These are phyloP conservation scores for Nicotiana obtusifolia DNA, from an alignment of 257 asterid genomes.

Conservation along the genomic window DNA sequence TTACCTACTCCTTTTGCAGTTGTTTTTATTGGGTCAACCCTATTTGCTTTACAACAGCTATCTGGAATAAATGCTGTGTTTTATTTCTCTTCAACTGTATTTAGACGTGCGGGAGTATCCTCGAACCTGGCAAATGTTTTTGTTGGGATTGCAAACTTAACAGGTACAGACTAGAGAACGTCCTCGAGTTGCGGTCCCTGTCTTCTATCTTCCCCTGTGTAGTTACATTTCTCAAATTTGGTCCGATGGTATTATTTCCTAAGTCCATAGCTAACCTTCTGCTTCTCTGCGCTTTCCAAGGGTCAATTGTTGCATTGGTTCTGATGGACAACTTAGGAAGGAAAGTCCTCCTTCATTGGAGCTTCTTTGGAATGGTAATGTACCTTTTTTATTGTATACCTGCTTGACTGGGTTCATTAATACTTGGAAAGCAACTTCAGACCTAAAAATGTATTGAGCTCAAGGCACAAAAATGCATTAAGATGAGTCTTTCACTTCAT, in stretches of 20 bases:
- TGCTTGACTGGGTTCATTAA: neutral
- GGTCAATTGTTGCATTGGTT: slow-evolving; percentile 65
- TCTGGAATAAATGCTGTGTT: slow-evolving; percentile 99
- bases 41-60: slow-evolving; percentile 98
- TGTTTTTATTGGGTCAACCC: slow-evolving; percentile 97
- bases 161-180: slow-evolving; percentile 33
- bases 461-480: neutral
- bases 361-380: slow-evolving; percentile 92
- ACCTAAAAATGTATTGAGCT: neutral
- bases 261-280: neutral
- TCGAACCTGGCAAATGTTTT: slow-evolving; percentile 80
- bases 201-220: neutral
- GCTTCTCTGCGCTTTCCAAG: slow-evolving; percentile 20
- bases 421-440: neutral
- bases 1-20: slow-evolving; percentile 78
- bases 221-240: neutral
- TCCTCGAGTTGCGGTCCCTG: neutral
- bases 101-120: slow-evolving; percentile 96
- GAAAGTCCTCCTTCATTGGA: slow-evolving; percentile 81
- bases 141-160: slow-evolving; percentile 66
- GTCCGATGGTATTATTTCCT: neutral
- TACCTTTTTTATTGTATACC: neutral
- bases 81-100: slow-evolving; percentile 99
- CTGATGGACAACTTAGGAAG: slow-evolving; percentile 94
- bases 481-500: neutral